phyloP scores from a whole-genome alignment of 2,329 filamentous ascomycete species.

The Ophiostoma ulmi region DNA sequence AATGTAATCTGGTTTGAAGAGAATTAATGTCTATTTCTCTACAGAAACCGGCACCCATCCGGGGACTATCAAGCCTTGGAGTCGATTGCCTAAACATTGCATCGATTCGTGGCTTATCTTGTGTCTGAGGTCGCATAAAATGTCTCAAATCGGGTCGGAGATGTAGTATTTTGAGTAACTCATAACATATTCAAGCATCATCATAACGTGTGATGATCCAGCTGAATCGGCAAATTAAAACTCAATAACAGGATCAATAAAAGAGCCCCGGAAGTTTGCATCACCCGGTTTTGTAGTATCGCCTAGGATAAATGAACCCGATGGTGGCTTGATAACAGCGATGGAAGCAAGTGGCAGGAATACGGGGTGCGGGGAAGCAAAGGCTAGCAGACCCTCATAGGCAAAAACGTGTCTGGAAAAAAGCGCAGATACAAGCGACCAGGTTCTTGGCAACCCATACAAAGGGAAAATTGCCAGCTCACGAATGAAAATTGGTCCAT shows the following conservation, averaged over 20 bases:
- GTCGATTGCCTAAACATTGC: neutral
- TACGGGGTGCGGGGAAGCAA: neutral
- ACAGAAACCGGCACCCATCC: neutral
- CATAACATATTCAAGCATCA: neutral
- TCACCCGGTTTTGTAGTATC: neutral
- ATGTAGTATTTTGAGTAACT: neutral
- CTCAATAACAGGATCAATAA: too few species aligned
- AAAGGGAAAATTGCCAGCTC: neutral
- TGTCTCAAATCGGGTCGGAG: neutral
- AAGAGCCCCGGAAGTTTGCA: too few species aligned
- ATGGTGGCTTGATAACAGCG: neutral
- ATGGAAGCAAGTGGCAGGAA: neutral
- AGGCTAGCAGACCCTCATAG: neutral
- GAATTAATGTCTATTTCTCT: neutral
- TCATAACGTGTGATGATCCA: neutral
- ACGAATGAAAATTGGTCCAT: neutral
- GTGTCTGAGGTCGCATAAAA: neutral
- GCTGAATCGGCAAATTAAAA: neutral
- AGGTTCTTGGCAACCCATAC: slow-evolving; percentile 1
- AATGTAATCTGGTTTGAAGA: neutral
- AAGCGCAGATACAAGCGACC: neutral
- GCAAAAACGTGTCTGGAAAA: neutral
- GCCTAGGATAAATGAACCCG: neutral
- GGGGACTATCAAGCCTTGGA: neutral
- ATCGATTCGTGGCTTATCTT: neutral